Evolutionary conservation across 2,329 filamentous ascomycete genomes (phyloP).

Genomic region (Cladosporium sphaerospermum): DNA sequence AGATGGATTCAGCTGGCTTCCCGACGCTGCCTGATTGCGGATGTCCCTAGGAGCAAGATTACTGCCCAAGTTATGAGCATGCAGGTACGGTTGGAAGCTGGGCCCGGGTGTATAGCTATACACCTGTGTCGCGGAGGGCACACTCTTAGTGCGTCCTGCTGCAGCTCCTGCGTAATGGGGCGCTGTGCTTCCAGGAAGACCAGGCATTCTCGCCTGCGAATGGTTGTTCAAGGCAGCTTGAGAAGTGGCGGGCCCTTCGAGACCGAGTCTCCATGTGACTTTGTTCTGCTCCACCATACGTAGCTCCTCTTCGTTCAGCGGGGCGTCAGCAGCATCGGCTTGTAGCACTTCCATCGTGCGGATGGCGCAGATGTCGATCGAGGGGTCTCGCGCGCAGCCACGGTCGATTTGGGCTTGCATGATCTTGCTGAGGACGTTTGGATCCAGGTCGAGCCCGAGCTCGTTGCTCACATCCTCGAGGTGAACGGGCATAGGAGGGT

Average conservation of each 20-base stretch:
- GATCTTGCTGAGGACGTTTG: slow-evolving; percentile 54
- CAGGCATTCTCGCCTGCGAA: not conserved
- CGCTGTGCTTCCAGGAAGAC: not conserved
- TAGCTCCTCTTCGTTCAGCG: slow-evolving; percentile 27
- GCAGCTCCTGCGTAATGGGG: not conserved
- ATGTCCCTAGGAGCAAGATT: not conserved
- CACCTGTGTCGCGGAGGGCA: not conserved
- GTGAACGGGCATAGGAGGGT: slow-evolving; percentile 47
- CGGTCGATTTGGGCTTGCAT: slow-evolving; percentile 51
- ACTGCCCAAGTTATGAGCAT: not conserved
- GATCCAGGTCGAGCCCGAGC: slow-evolving; percentile 49
- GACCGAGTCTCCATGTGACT: not conserved
- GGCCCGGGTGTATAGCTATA: not conserved
- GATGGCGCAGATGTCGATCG: slow-evolving; percentile 24
- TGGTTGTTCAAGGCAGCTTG: slow-evolving; percentile 11
- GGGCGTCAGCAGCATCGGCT: slow-evolving; percentile 26
- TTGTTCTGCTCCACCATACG: slow-evolving; percentile 23
- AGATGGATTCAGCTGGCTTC: not conserved
- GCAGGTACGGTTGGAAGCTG: too few relatives aligned
- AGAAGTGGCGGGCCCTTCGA: too few relatives aligned
- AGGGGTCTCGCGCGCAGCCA: slow-evolving; percentile 56
- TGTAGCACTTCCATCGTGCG: slow-evolving; percentile 31
- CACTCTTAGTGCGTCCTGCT: not conserved
- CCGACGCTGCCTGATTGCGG: not conserved
- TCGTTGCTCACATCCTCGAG: slow-evolving; percentile 46